phyloP scores from a whole-genome alignment of 495 filamentous ascomycete genomes.

The Bathelium albidoporum region DNA sequence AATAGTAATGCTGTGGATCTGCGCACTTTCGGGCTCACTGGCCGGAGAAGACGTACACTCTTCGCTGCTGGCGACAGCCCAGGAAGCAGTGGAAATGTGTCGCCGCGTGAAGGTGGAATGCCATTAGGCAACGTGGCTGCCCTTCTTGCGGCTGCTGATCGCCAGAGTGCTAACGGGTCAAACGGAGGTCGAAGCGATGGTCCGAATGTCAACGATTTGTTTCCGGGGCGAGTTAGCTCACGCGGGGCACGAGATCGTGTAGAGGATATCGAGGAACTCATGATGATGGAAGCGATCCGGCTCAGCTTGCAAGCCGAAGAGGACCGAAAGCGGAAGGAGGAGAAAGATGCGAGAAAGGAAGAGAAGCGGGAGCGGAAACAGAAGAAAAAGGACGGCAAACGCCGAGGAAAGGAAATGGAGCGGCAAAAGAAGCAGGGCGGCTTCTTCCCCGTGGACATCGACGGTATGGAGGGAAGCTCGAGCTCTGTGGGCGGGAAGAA shows the following conservation, averaged over 20 bases:
- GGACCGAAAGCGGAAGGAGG: conserved; percentile 68
- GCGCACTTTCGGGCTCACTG: conserved; percentile 36
- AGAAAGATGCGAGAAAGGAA: conserved; percentile 71
- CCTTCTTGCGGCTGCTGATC: conserved; percentile 19
- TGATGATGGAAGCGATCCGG: conserved; percentile 95
- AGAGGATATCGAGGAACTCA: conserved; percentile 91
- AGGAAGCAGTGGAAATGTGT: conserved; percentile 28
- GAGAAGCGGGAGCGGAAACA: conserved; percentile 73
- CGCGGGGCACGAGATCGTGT: conserved; percentile 48
- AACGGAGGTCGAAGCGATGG: conserved; percentile 20
- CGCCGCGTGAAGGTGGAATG: conserved; percentile 21
- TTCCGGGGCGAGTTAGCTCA: conserved; percentile 45
- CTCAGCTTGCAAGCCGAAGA: conserved; percentile 84
- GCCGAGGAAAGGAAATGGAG: conserved; percentile 42
- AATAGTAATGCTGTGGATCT: conserved; percentile 39
- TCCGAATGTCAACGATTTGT: conserved; percentile 35
- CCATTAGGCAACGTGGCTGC: conserved; percentile 12
- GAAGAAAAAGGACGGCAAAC: conserved; percentile 64
- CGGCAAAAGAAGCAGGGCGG: conserved; percentile 52
- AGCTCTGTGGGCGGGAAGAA: conserved; percentile 15
- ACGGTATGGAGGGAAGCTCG: not conserved
- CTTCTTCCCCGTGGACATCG: not conserved
- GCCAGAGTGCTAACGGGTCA: not conserved
- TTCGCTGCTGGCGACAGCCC: conserved; percentile 27
- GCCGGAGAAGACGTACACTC: conserved; percentile 30